Conservation (phyloP, 768 basidiomycete species). For the Suillus bovinus region DNA sequence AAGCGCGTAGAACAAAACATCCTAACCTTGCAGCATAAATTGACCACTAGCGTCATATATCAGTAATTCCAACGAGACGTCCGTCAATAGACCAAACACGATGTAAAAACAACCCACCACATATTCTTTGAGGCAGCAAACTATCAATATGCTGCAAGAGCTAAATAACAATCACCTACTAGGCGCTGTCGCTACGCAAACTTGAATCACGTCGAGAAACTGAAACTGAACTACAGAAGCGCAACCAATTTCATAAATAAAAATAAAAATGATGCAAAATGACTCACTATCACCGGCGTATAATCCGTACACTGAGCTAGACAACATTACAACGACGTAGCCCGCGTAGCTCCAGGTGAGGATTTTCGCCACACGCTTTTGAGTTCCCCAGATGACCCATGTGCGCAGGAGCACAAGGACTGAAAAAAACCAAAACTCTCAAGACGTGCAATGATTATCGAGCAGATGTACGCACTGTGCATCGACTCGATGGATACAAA, state of each 20-base stretch:
- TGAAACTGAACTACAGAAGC: neutral
- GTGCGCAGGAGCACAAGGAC: constrained; percentile 13
- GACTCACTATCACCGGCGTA: neutral
- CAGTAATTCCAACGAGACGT: neutral
- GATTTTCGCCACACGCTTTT: neutral
- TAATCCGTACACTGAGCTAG: neutral
- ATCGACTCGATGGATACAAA: constrained; percentile 1
- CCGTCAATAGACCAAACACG: neutral
- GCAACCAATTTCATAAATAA: neutral
- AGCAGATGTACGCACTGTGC: constrained; percentile 9
- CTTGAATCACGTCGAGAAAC: neutral
- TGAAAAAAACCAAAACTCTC: neutral
- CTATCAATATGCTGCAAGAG: neutral
- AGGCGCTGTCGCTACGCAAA: constrained; percentile 5
- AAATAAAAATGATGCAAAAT: neutral
- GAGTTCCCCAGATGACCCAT: constrained; percentile 13
- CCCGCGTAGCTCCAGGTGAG: neutral
- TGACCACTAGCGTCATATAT: constrained; percentile 10
- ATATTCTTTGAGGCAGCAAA: neutral
- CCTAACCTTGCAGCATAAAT: constrained; percentile 8
- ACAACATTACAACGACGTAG: neutral
- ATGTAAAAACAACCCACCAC: neutral
- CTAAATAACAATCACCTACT: constrained; percentile 3
- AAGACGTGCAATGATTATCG: neutral
- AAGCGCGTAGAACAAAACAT: no score